These are phyloP conservation scores for Tricholomella constricta DNA, from an alignment of 768 basidiomycete species.

Conservation along the genomic window DNA sequence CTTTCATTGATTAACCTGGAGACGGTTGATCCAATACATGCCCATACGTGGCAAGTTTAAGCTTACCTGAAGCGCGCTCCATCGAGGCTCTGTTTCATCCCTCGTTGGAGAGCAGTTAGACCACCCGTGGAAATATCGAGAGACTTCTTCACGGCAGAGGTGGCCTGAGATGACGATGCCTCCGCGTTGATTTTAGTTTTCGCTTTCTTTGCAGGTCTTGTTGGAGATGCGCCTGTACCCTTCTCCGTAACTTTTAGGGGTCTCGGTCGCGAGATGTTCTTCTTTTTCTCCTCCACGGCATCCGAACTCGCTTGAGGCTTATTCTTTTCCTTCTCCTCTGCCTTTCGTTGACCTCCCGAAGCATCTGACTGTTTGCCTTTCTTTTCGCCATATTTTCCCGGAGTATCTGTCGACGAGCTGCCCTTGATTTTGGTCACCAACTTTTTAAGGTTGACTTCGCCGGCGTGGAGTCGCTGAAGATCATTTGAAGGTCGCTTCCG, in stretches of 20 bases:
- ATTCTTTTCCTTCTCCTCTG: constrained; percentile 25
- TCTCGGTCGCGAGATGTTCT: constrained; percentile 24
- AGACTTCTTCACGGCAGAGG: not conserved
- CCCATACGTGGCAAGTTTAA: not conserved
- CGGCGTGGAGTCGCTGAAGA: constrained; percentile 34
- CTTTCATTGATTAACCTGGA: constrained; percentile 87
- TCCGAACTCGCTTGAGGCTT: constrained; percentile 10
- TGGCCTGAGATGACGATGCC: constrained; percentile 3
- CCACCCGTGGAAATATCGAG: constrained; percentile 14
- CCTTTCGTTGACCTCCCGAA: not conserved
- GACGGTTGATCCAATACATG: not conserved
- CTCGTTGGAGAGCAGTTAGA: constrained; percentile 74
- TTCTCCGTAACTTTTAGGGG: not conserved
- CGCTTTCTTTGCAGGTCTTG: constrained; percentile 10
- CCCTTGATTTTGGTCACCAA: constrained; percentile 51
- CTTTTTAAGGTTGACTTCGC: constrained; percentile 61
- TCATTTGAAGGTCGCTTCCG: constrained; percentile 49
- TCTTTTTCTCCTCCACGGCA: constrained; percentile 23
- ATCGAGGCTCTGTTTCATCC: constrained; percentile 77
- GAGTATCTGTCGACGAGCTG: constrained; percentile 17
- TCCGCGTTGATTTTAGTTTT: constrained; percentile 6
- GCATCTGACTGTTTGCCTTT: constrained; percentile 21
- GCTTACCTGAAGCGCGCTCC: constrained; percentile 86
- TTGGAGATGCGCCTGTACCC: not conserved
- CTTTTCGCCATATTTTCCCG: not conserved